phyloP scores from a whole-genome alignment of 2,329 filamentous ascomycete genomes.

The Trichoderma semiorbis region DNA sequence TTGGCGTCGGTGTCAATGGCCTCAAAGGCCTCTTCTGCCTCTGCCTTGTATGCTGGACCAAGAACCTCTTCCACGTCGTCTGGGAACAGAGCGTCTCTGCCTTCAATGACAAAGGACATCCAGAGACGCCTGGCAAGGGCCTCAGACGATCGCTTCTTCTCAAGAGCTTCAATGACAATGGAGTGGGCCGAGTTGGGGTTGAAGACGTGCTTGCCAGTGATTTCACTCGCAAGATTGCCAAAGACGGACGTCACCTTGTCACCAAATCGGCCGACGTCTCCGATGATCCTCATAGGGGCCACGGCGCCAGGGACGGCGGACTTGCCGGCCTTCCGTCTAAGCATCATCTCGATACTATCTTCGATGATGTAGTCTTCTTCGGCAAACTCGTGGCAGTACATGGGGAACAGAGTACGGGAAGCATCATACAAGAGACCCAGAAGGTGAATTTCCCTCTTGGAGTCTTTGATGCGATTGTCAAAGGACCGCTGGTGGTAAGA shows the following conservation, averaged over 20 bases:
- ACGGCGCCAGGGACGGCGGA: constrained; percentile 55
- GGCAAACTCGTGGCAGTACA: constrained; percentile 84
- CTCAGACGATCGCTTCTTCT: constrained; percentile 79
- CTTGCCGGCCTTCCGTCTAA: constrained; percentile 49
- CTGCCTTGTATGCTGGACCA: constrained; percentile 65
- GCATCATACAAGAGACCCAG: constrained; percentile 86
- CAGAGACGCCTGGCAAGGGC: constrained; percentile 92
- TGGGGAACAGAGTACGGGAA: constrained; percentile 81
- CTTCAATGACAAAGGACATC: constrained; percentile 97
- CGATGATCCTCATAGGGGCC: constrained; percentile 76
- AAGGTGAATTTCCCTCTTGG: constrained; percentile 80
- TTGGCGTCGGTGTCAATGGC: constrained; percentile 84
- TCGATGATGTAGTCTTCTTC: constrained; percentile 92
- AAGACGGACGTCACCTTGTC: constrained; percentile 93
- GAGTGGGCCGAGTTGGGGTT: constrained; percentile 89
- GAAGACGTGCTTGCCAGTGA: constrained; percentile 93
- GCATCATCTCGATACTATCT: constrained; percentile 70
- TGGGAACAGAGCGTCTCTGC: constrained; percentile 70
- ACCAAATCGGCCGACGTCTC: constrained; percentile 74
- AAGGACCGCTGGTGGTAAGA: constrained; percentile 84
- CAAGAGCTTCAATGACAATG: constrained; percentile 82
- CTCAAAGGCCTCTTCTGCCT: constrained; percentile 82
- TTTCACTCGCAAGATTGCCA: constrained; percentile 88
- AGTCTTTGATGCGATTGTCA: constrained; percentile 77
- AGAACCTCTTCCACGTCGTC: constrained; percentile 89